phyloP scores from a whole-genome alignment of 345 rosid species.

The Mangifera indica region DNA sequence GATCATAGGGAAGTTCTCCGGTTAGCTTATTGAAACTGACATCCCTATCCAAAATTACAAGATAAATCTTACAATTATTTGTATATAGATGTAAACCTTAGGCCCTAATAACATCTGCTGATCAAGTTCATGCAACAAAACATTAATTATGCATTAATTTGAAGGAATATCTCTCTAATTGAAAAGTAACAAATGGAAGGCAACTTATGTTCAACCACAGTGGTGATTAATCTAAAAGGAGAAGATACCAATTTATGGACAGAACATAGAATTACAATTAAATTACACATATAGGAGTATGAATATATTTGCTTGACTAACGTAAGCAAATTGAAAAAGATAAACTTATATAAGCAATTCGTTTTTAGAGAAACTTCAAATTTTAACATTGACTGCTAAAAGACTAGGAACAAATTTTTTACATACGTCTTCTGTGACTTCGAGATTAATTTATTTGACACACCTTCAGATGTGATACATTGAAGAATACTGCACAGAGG shows the following conservation, averaged over 20 bases:
- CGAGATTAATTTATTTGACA: no score
- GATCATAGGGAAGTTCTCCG: slow-evolving; percentile 22
- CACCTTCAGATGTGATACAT: no score
- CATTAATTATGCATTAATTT: background rate
- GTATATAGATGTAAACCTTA: background rate
- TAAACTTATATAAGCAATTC: no score
- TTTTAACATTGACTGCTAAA: no score
- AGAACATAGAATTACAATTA: background rate
- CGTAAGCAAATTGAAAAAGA: background rate
- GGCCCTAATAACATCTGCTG: background rate
- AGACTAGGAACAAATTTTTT: no score
- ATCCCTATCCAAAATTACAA: slow-evolving; percentile 27
- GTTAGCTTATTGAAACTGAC: slow-evolving; percentile 29
- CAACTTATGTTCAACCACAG: background rate
- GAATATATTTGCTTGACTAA: background rate
- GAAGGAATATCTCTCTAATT: background rate
- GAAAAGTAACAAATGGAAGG: background rate
- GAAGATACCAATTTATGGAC: background rate
- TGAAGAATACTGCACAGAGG: no score
- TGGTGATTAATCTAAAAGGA: background rate
- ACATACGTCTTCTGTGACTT: no score
- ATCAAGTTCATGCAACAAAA: background rate
- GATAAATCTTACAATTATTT: background rate
- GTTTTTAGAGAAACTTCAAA: no score
- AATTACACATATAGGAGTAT: background rate